Conservation (phyloP, 1,284 basidiomycete species). For the Tilletia indica region DNA sequence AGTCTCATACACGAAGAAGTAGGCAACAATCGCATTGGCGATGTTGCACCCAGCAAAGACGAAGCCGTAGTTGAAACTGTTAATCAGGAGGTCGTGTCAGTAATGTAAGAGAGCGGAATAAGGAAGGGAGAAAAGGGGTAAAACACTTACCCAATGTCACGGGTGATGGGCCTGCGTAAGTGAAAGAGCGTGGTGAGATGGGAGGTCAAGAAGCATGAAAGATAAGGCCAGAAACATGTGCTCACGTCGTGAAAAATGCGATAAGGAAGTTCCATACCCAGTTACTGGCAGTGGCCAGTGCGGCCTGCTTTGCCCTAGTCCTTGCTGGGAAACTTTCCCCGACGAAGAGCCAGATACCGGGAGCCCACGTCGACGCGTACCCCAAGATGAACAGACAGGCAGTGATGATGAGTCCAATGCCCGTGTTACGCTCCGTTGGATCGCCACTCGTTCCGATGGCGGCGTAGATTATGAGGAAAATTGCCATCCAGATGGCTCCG, state of each 20-base stretch:
- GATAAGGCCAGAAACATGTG: neutral
- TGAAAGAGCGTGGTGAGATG: slow-evolving; percentile 54
- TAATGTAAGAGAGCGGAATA: slow-evolving; percentile 26
- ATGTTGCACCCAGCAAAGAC: slow-evolving; percentile 65
- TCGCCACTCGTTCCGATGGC: slow-evolving; percentile 70
- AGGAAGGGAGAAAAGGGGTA: neutral
- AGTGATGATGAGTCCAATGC: slow-evolving; percentile 72
- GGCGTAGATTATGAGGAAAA: slow-evolving; percentile 76
- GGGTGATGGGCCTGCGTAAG: slow-evolving; percentile 59
- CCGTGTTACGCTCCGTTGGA: slow-evolving; percentile 53
- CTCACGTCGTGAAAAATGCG: neutral
- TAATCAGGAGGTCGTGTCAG: slow-evolving; percentile 39
- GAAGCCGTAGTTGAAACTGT: slow-evolving; percentile 70
- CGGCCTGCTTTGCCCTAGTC: slow-evolving; percentile 73
- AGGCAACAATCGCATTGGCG: slow-evolving; percentile 67
- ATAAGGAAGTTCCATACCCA: slow-evolving; percentile 61
- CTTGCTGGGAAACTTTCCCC: slow-evolving; percentile 72
- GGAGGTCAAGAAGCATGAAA: slow-evolving; percentile 69
- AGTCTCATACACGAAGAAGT: slow-evolving; percentile 75
- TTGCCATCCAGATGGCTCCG: slow-evolving; percentile 64
- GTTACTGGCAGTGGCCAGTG: slow-evolving; percentile 69
- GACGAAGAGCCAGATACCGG: slow-evolving; percentile 50
- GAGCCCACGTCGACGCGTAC: slow-evolving; percentile 71
- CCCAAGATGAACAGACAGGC: slow-evolving; percentile 76
- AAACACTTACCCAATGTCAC: slow-evolving; percentile 27